Base-by-base conservation (phyloP, 176 grass and related monocot genomes). In the Zoysia pacifica region DNA sequence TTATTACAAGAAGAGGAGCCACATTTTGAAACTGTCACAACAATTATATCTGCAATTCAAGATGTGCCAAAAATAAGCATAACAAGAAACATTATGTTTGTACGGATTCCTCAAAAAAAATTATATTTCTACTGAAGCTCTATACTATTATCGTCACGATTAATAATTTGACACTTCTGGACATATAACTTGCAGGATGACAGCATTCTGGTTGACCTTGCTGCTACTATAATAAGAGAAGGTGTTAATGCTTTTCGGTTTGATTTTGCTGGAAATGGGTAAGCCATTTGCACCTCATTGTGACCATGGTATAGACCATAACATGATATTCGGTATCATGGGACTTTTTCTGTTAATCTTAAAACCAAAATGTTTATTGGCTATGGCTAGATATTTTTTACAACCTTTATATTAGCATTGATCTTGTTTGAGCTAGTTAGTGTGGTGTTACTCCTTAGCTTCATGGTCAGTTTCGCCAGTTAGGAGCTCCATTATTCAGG, bases 241-340 rank as follows among this genome's bases (percentile, higher is more conserved):
- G 81, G 89, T 46, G 37, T 85, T 40, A 92, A 81, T 66, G 73
- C 49, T 52, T 98, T 90, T 83, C 91, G 87, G 16, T 91, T 98
- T 85, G 95, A 98, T 93, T 98, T 98, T 93, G 67, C 90, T 40
- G 92, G 95, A 83, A 98, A 98, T 76, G 95, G 95, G 92, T 98
- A 93, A 84, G 82, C 49, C 15, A 44, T 36, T 65, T 35, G 11
- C 12, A 69, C 35, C 15, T 58, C 65, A 18, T 50, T 28, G 65
- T 84, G 42, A 9, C 5, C 14, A 81, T 80, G 48, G 4, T 18
- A 37, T 70, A 83, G 18, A 35, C 56, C 3, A 41, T 70, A 53
- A 1, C 19, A 72, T 72, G 40, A 10, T 38, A 79, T 85, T 48
- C 45, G 4, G 47, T 40, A 2, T 61, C 18, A 50, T 72, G 1